These are phyloP conservation scores for Nicotiana rustica DNA, from an alignment of 305 asterid species.

Conservation along the genomic window DNA sequence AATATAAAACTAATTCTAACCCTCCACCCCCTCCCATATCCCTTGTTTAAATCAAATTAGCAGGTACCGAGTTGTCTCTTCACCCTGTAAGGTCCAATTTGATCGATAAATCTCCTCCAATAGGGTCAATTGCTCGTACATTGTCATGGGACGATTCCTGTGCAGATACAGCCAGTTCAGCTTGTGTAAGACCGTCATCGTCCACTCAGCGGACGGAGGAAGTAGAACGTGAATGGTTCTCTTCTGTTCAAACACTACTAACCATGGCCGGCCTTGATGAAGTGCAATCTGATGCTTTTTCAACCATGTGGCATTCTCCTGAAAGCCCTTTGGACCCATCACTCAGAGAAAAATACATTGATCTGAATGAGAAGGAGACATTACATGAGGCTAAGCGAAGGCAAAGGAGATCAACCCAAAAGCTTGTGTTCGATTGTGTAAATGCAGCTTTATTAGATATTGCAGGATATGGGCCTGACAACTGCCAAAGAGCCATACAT, in stretches of 20 bases:
- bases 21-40: neutral
- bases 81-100: conserved; percentile 58
- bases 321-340: conserved; percentile 88
- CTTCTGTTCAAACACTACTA: conserved; percentile 65
- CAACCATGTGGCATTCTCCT: conserved; percentile 73
- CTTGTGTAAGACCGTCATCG: conserved; percentile 52
- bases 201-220: conserved; percentile 56
- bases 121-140: conserved; percentile 88
- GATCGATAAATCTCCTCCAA: conserved; percentile 91
- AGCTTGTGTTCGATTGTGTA: conserved; percentile 83
- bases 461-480: conserved; percentile 51
- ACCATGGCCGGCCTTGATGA: conserved; percentile 71
- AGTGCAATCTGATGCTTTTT: conserved; percentile 51
- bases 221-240: conserved; percentile 73
- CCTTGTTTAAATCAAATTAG: conserved; percentile 3
- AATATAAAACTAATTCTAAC: conserved; percentile 22
- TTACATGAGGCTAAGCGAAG: conserved; percentile 70
- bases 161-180: conserved; percentile 67
- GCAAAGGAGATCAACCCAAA: conserved; percentile 73
- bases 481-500: conserved; percentile 48
- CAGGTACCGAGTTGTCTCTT: conserved; percentile 46
- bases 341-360: conserved; percentile 69
- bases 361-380: conserved; percentile 56
- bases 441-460: conserved; percentile 70
- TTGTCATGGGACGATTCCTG: conserved; percentile 74